Conservation (phyloP, 2,329 filamentous ascomycete genomes). For the Aureobasidium sp. region DNA sequence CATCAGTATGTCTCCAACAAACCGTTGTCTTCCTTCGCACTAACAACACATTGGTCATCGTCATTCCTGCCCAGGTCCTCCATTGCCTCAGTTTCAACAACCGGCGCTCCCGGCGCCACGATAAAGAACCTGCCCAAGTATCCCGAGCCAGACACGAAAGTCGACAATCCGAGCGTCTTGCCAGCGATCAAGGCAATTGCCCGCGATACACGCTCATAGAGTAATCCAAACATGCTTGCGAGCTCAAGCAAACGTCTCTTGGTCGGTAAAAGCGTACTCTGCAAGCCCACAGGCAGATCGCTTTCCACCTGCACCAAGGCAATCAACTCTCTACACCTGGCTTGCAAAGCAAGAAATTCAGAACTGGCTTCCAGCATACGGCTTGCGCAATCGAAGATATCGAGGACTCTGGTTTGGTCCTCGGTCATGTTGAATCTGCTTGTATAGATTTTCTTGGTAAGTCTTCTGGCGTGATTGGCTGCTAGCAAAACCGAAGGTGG, state of each 20-base stretch:
- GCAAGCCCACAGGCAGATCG: background rate
- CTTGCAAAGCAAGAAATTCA: background rate
- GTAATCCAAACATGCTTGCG: background rate
- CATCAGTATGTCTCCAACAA: background rate
- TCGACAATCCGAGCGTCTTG: background rate
- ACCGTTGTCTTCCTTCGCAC: background rate
- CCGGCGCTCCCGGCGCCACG: background rate
- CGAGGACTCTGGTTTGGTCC: background rate
- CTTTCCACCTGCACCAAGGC: background rate
- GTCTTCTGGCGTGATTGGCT: background rate
- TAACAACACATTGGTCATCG: background rate
- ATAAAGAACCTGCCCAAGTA: background rate
- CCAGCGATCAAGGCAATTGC: background rate
- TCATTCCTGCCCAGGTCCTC: background rate
- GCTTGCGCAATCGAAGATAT: background rate
- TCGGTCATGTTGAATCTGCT: background rate
- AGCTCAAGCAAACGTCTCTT: background rate
- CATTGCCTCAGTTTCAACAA: background rate
- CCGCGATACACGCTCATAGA: background rate
- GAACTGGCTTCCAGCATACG: background rate
- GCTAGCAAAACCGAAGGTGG: background rate
- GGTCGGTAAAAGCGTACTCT: background rate
- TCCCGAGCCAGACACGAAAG: background rate
- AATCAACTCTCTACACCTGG: background rate
- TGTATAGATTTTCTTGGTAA: background rate